These are phyloP conservation scores for Penicillium griseofulvum DNA, from an alignment of 2,329 filamentous ascomycete genomes.

Conservation along the genomic window DNA sequence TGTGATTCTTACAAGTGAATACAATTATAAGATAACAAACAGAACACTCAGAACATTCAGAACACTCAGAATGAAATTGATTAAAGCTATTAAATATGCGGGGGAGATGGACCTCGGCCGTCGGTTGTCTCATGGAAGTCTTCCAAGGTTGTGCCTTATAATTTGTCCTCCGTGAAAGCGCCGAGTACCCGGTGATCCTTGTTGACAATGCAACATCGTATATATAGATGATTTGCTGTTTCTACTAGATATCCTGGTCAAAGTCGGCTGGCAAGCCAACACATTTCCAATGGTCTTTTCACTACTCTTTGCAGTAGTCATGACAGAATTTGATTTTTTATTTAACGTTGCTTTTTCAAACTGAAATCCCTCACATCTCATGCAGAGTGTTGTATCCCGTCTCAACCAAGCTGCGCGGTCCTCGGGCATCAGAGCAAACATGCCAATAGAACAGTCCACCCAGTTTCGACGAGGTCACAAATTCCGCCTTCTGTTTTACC, in stretches of 20 bases:
- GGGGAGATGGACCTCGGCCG: constrained; percentile 16
- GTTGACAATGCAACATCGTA: background rate
- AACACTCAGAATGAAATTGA: background rate
- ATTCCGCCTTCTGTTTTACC: constrained; percentile 71
- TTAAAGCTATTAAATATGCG: background rate
- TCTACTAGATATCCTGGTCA: background rate
- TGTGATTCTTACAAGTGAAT: background rate
- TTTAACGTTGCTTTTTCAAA: background rate
- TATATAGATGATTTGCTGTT: background rate
- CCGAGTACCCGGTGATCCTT: background rate
- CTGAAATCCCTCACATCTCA: constrained; percentile 31
- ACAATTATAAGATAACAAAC: background rate
- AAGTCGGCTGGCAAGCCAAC: too few species aligned
- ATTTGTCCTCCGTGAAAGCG: background rate
- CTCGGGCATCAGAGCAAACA: constrained; percentile 67
- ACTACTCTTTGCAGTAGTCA: too few species aligned
- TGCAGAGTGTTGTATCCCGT: constrained; percentile 59
- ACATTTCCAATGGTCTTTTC: too few species aligned
- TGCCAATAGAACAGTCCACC: constrained; percentile 82
- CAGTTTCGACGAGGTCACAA: constrained; percentile 67
- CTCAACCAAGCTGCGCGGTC: constrained; percentile 57
- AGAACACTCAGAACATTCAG: too few species aligned
- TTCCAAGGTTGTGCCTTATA: background rate
- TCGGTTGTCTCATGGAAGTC: constrained; percentile 18
- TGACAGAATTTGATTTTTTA: background rate